Base-by-base conservation (phyloP, 768 basidiomycete species). In the Phlebiopsis flavidoalba region DNA sequence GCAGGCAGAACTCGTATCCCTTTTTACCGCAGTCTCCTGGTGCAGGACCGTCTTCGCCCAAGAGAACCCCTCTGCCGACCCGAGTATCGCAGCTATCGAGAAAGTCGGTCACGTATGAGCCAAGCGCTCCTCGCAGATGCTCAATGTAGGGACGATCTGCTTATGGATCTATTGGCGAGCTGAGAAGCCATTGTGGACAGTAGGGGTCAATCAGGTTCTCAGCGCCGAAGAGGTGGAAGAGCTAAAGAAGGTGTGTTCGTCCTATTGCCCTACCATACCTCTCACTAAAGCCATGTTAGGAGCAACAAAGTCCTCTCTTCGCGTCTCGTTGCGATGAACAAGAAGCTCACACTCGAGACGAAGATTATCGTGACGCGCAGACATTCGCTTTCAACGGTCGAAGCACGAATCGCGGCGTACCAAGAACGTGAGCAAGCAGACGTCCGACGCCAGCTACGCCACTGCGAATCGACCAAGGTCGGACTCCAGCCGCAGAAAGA, bases 151-250 rank as follows among this genome's bases (percentile, higher is more conserved):
- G 94, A 97, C 67, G 91, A 95, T 63, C 81, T 98, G 50, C 80
- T 98, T 64, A 82, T 97, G 70, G 91, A 90, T 70, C 80, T 99
- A 45, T 77, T 98, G 64, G 91, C 95, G 46, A 94, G 94, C n/a
- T 58, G 94, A 98, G 73, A n/a, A n/a, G 96, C 96, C 5, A 84
- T 92, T 46, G 87, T 98, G n/a, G 94, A 98, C 67, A 91, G 91
- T 67, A 85, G 89, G 33, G 84, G 85, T n/a, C n/a, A 49, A 84
- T 69, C 85, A 88, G 57, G 87, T 97, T 21, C 77, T 95, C 48
- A 83, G 80, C 57, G 81, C 86, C 62, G 88, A 90, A 51, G 83
- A 88, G 65, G 83, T 88, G 15, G 87, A 89, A 60, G 82, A 83
- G 35, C 76, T 87, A 64, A 90, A 88, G 73, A 85, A 85, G 78